Evolutionary conservation across 2,329 filamentous ascomycete genomes (phyloP).

Genomic region (Xylaria sp.): DNA sequence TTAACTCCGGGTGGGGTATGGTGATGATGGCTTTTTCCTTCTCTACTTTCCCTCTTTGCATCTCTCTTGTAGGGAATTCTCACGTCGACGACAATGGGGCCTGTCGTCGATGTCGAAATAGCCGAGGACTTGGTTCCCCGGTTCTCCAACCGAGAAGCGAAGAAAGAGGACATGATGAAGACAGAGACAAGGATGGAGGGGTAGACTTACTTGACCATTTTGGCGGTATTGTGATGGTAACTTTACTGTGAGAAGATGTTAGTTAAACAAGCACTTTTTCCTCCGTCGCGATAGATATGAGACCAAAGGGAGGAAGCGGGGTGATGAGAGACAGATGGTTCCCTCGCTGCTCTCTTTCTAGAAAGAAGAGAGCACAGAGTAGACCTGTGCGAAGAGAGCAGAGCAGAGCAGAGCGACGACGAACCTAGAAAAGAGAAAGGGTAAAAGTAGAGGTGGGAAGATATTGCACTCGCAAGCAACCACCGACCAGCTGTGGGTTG

Average conservation of each 20-base stretch:
- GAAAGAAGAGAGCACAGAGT: background rate
- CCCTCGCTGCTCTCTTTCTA: constrained; percentile 1
- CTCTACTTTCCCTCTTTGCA: constrained; percentile 30
- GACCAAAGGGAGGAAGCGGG: constrained; percentile 26
- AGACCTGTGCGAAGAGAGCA: no score
- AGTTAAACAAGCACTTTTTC: constrained; percentile 22
- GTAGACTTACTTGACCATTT: constrained; percentile 95
- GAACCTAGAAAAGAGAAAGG: constrained; percentile 39
- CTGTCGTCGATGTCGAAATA: background rate
- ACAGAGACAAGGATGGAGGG: background rate
- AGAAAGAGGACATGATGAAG: background rate
- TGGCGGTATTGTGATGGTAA: constrained; percentile 78
- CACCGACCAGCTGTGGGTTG: constrained; percentile 48
- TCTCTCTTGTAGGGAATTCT: background rate
- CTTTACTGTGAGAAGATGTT: constrained; percentile 49
- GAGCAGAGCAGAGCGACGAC: constrained; percentile 22
- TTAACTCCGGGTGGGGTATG: constrained; percentile 57
- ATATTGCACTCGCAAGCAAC: constrained; percentile 48
- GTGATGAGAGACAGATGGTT: constrained; percentile 21
- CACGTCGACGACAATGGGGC: background rate
- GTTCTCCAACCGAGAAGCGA: background rate
- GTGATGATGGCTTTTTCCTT: constrained; percentile 18
- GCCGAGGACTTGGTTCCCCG: background rate
- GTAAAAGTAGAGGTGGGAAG: constrained; percentile 34
- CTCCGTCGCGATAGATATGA: constrained; percentile 1